These are phyloP conservation scores for Gnaphalium uliginosum DNA, from an alignment of 129 eudicot genomes.

Conservation along the genomic window DNA sequence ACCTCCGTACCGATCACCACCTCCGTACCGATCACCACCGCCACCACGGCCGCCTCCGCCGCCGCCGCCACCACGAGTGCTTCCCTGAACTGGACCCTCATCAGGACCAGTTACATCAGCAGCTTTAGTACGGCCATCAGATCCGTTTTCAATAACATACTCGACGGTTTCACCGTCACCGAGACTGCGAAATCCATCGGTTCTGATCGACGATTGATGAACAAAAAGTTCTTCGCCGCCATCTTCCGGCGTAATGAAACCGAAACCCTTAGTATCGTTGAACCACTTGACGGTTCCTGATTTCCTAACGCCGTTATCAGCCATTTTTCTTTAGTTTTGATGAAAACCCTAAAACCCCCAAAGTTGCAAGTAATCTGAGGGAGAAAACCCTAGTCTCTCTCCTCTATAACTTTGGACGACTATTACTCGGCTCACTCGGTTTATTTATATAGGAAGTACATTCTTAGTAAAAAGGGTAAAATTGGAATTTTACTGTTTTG, in stretches of 20 bases:
- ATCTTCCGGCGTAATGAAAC: slow-evolving; percentile 50
- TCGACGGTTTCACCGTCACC: slow-evolving; percentile 78
- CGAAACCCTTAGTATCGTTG: slow-evolving; percentile 42
- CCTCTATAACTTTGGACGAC: slow-evolving; percentile 22
- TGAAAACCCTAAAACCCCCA: neutral
- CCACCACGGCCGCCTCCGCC: slow-evolving; percentile 5
- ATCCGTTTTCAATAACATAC: slow-evolving; percentile 51
- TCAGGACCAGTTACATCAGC: slow-evolving; percentile 26
- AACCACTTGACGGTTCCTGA: slow-evolving; percentile 47
- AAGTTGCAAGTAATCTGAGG: slow-evolving; percentile 1
- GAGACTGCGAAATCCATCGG: slow-evolving; percentile 77
- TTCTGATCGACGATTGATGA: slow-evolving; percentile 71
- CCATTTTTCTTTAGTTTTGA: neutral
- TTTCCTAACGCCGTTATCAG: slow-evolving; percentile 17
- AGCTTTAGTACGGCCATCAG: slow-evolving; percentile 76
- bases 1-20: neutral
- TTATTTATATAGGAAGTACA: no score
- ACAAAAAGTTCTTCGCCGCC: slow-evolving; percentile 84
- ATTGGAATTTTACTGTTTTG: neutral
- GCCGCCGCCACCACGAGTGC: slow-evolving; percentile 33
- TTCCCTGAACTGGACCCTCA: slow-evolving; percentile 26
- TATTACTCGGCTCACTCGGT: neutral
- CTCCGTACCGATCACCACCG: neutral
- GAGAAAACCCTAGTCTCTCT: slow-evolving; percentile 37
- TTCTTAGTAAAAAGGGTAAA: neutral